Evolutionary conservation across 257 asterid species (phyloP), one percentile per base, ranked within the genome.

Genomic region (Capsicum pubescens): DNA sequence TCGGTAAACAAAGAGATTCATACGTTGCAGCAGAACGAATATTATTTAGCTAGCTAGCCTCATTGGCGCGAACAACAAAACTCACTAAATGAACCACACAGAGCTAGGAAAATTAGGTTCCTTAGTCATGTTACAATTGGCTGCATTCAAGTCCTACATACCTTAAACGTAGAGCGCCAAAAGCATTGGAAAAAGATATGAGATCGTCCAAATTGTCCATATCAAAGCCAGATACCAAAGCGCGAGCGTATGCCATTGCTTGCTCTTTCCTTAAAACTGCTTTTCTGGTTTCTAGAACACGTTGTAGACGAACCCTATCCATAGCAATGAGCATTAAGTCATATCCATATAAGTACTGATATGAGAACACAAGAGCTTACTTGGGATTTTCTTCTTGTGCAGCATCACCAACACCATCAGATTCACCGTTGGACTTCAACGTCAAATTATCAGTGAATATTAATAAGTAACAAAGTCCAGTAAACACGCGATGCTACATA

Each of bases 221-320:
- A 85, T 92, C 97, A 56, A 89, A 94, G 2, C 98, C 98, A 15
- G 93, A 93, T 81, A 91, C 98, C 82, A 93, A 61, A 68, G 98
- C 94, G n/a, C 98, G 98, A 36, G 98, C 97, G 80, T 92, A 93
- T 59, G 98, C 97, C 98, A 94, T 94, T 39, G 97, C 97, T 85
- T 93, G 97, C 90, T 94, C 98, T 84, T 92, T 94, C 92, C 89
- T 88, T 48, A 94, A 91, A 69, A 92, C 90, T n/a, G 93, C 93
- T 84, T 90, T 93, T 79, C 98, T 93, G 46, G 92, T 84, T 90
- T 92, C 97, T 88, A 94, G 63, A 84, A 90, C 93, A 66, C 95
- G 93, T 79, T 92, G 93, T 78, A 94, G 96, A 82, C 92, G 92
- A 86, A 89, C 67, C 92, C 98, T 94, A 84, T 36, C 76, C 86